A percentile compares a stretch with the other conserved stretches of the same genome.
These are phyloP conservation scores for Glonium stellatum DNA, from an alignment of 495 filamentous ascomycete species.

Conservation along the genomic window DNA sequence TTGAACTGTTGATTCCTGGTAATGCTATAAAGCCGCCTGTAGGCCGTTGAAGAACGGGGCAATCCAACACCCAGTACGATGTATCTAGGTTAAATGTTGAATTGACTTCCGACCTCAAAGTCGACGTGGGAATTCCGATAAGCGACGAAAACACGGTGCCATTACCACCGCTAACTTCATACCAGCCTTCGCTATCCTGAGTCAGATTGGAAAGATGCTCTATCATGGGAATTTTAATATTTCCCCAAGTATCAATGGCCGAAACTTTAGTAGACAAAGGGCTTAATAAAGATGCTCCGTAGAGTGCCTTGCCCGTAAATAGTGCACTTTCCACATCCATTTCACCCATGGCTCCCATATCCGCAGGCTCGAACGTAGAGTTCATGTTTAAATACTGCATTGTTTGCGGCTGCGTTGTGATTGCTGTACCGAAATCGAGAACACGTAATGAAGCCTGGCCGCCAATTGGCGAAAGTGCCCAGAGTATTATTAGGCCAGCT, in stretches of 20 bases:
- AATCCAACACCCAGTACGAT: conserved; percentile 20
- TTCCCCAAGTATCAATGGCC: conserved; percentile 23
- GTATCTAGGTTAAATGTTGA: conserved; percentile 20
- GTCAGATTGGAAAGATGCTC: conserved; percentile 5
- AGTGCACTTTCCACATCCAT: neutral
- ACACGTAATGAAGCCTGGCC: conserved; percentile 22
- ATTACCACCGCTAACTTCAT: neutral
- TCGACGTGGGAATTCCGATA: conserved; percentile 12
- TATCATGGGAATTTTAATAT: conserved; percentile 24
- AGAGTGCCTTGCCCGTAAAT: neutral
- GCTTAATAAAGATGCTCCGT: conserved; percentile 1
- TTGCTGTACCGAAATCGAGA: conserved; percentile 6
- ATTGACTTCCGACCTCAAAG: neutral
- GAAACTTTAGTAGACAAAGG: conserved; percentile 6
- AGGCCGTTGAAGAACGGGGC: neutral
- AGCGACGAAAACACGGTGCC: conserved; percentile 14
- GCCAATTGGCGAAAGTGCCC: conserved; percentile 21
- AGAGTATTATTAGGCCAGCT: conserved; percentile 9
- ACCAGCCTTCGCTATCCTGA: conserved; percentile 14
- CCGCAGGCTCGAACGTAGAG: neutral
- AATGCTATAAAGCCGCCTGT: too few relatives aligned
- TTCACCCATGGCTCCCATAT: neutral
- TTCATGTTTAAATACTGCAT: conserved; percentile 12
- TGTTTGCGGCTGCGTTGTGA: conserved; percentile 1
- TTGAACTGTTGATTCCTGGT: neutral